These are phyloP conservation scores for Nakazawaea wickerhamii DNA, from an alignment of 805 yeast species.

Conservation along the genomic window DNA sequence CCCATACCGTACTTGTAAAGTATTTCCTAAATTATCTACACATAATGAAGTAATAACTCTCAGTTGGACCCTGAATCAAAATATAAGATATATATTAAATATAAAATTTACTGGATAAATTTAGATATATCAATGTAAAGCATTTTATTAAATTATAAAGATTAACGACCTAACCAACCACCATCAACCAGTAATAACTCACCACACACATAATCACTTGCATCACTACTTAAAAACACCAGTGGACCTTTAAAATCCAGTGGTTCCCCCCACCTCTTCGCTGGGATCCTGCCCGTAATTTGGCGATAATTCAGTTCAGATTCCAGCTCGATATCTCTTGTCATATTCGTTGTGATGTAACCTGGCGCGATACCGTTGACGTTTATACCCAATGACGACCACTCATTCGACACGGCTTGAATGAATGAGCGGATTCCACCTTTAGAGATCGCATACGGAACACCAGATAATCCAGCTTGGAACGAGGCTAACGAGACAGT, in stretches of 20 bases:
- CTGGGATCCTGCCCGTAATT: conserved; percentile 36
- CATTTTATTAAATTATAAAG: no score
- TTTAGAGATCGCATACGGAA: conserved; percentile 38
- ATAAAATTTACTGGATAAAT: no score
- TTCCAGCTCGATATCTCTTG: conserved; percentile 23
- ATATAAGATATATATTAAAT: no score
- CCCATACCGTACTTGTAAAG: no score
- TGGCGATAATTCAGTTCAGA: conserved; percentile 22
- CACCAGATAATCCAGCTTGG: conserved; percentile 32
- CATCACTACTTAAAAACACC: conserved; percentile 44
- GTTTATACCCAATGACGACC: conserved; percentile 37
- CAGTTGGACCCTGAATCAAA: no score
- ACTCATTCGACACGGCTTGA: conserved; percentile 37
- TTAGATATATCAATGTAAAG: no score
- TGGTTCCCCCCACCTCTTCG: conserved; percentile 41
- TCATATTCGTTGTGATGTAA: conserved; percentile 41
- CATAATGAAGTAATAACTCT: no score
- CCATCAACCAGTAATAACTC: conserved; percentile 50
- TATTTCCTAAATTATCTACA: no score
- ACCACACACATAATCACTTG: conserved; percentile 48
- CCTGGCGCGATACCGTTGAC: conserved; percentile 50
- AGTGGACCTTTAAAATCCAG: conserved; percentile 41
- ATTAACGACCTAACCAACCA: conserved; percentile 39
- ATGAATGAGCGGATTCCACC: conserved; percentile 33
- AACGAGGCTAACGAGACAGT: conserved; percentile 36